phyloP scores from a whole-genome alignment of 257 asterid genomes.

The Ehretia macrophylla region DNA sequence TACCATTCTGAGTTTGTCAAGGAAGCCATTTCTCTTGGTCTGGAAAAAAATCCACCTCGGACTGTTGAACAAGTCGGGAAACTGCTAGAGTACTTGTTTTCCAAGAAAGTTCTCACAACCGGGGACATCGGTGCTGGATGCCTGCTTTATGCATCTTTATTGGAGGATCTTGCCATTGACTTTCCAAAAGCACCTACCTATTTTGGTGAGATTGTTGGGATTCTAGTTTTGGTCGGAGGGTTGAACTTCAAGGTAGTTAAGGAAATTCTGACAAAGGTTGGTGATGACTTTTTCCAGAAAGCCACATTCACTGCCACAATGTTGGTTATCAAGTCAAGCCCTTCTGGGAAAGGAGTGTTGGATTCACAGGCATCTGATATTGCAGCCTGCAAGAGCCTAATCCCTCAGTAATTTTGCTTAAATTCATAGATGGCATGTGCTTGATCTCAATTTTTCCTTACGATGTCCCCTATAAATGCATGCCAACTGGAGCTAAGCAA shows the following conservation, averaged over 20 bases:
- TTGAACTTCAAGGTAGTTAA: conserved; percentile 56
- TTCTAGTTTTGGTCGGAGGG: conserved; percentile 46
- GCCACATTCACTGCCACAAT: conserved; percentile 39
- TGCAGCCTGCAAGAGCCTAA: conserved; percentile 55
- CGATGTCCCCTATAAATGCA: not conserved
- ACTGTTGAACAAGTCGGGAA: conserved; percentile 46
- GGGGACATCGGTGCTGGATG: conserved; percentile 53
- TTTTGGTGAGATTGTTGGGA: conserved; percentile 77
- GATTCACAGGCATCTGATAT: conserved; percentile 65
- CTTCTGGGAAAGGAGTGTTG: conserved; percentile 45
- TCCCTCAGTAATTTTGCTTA: conserved; percentile 28
- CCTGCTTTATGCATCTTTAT: conserved; percentile 36
- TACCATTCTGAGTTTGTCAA: conserved; percentile 76
- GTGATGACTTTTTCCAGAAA: conserved; percentile 57
- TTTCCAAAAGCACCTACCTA: conserved; percentile 77
- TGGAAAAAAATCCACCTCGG: conserved; percentile 74
- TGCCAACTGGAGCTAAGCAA: conserved; percentile 2
- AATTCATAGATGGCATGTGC: conserved; percentile 22
- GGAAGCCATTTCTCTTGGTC: conserved; percentile 61
- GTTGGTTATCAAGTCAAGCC: conserved; percentile 34
- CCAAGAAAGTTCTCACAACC: conserved; percentile 41
- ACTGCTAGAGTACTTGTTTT: conserved; percentile 52
- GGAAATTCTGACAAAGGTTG: conserved; percentile 53
- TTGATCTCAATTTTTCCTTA: conserved; percentile 19
- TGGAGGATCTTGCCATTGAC: conserved; percentile 89